phyloP scores from a whole-genome alignment of 441 rosid species.

The Bruguiera hainesii region DNA sequence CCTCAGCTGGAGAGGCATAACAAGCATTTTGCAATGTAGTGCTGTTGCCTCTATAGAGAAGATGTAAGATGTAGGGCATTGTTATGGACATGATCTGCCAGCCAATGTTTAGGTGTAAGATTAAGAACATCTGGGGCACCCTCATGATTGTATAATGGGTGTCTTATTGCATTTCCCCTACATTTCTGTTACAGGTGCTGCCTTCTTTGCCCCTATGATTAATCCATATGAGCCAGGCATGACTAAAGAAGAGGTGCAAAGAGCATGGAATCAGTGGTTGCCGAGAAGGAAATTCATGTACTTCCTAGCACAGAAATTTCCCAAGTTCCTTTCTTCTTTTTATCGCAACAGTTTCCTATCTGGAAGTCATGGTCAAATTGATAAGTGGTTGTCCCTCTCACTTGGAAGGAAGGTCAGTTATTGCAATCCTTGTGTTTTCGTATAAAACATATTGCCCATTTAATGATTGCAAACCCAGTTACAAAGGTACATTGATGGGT shows the following conservation, averaged over 20 bases:
- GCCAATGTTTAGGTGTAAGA: too few species aligned
- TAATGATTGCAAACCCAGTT: too few species aligned
- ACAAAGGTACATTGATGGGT: too few species aligned
- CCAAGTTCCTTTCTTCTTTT: conserved; percentile 48
- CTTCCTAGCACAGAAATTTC: conserved; percentile 60
- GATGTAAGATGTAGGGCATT: too few species aligned
- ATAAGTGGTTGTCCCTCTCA: conserved; percentile 58
- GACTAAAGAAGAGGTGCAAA: conserved; percentile 50
- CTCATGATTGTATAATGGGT: too few species aligned
- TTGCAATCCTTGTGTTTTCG: neutral
- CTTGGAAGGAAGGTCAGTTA: conserved; percentile 54
- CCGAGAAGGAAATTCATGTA: conserved; percentile 52
- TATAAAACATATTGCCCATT: neutral
- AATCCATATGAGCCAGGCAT: conserved; percentile 62
- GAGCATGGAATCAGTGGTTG: conserved; percentile 60
- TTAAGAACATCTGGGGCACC: too few species aligned
- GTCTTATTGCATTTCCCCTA: too few species aligned
- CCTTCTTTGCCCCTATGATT: conserved; percentile 61
- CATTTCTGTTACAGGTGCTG: conserved; percentile 47
- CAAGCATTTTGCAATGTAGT: too few species aligned
- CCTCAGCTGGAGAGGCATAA: too few species aligned
- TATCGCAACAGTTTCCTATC: conserved; percentile 56
- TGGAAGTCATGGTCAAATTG: conserved; percentile 64
- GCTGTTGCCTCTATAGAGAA: too few species aligned
- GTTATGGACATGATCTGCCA: too few species aligned